Base-by-base conservation (phyloP, 73 alveolate genomes). In the Paramecium primaurelia region DNA sequence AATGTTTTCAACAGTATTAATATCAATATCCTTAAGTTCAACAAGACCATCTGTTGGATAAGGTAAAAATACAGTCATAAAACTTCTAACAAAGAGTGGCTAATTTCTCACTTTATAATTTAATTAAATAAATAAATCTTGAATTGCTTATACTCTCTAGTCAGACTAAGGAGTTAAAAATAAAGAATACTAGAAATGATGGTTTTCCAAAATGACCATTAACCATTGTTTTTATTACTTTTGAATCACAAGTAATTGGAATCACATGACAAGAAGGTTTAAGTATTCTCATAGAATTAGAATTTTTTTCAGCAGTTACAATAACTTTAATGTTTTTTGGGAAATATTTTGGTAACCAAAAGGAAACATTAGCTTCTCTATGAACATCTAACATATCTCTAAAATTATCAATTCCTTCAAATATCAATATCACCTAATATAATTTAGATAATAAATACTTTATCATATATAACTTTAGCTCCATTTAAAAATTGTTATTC, bases 341-440 rank as follows among this genome's bases (percentile, higher is more conserved):
- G 54, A 93, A 95, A 11, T 94, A 90, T 92, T 93, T 89, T 2
- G 98, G 98, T n/a, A 95, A 71, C 98, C 98, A 95, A 68, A 93
- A 89, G 8, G 94, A 77, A 1, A 89, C 98, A 42, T 95, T 95
- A 9, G 98, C 95, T 75, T 95, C 98, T 60, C 94, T 93, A 25
- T 75, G 75, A 38, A 80, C 80, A 49, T 88, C 92, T 45, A 51
- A 14, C 85, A 77, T 84, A 26, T 95, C 97, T 54, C 92, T 87
- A 80, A 95, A 95, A 20, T 92, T 86, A 71, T 95, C 98, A 51
- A 93, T 71, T 26, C 98, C 98, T 45, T 95, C 98, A 26, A 95
- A 59, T 36, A 95, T 95, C 25, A 95, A 30, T 20, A 95, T 93
- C 34, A 95, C 92, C 93, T 80, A 45, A 3, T 0, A 2, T 4